Evolutionary conservation across 768 basidiomycete genomes (phyloP).

Genomic region (Lepiota venenata): DNA sequence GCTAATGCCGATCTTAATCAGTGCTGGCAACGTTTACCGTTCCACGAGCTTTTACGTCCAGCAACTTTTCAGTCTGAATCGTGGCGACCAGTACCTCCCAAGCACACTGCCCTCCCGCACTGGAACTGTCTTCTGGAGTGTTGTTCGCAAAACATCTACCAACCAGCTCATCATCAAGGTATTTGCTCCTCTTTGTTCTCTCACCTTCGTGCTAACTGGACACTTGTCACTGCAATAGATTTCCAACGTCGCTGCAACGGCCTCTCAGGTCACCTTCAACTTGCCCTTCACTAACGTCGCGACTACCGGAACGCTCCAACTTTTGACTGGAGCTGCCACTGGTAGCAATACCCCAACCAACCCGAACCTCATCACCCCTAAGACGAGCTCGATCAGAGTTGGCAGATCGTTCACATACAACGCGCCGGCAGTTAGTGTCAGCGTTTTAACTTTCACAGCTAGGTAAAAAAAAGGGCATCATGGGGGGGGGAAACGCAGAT

Average conservation of each 20-base stretch:
- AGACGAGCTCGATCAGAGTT: slow-evolving; percentile 40
- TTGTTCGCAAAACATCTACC: slow-evolving; percentile 35
- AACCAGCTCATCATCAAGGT: slow-evolving; percentile 60
- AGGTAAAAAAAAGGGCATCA: slow-evolving; percentile 18
- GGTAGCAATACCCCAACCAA: slow-evolving; percentile 53
- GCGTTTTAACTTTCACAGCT: slow-evolving; percentile 33
- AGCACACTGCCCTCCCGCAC: slow-evolving; percentile 48
- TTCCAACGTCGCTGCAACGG: slow-evolving; percentile 43
- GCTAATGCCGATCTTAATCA: slow-evolving; percentile 17
- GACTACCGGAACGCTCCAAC: slow-evolving; percentile 38
- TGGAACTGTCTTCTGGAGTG: slow-evolving; percentile 62
- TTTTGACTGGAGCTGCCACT: slow-evolving; percentile 46
- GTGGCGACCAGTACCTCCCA: slow-evolving; percentile 60
- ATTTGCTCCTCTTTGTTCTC: background rate
- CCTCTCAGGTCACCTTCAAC: slow-evolving; percentile 44
- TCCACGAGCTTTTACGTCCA: slow-evolving; percentile 65
- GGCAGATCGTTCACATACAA: slow-evolving; percentile 52
- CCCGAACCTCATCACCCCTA: slow-evolving; percentile 46
- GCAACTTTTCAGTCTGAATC: slow-evolving; percentile 60
- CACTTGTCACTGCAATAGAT: background rate
- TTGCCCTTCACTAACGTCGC: slow-evolving; percentile 52
- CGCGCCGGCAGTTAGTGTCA: slow-evolving; percentile 44
- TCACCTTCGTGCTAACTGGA: background rate
- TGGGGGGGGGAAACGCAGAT: background rate
- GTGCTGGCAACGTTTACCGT: slow-evolving; percentile 49